Conservation (phyloP, 768 basidiomycete species). For the Cystofilobasidium bisporidii region DNA sequence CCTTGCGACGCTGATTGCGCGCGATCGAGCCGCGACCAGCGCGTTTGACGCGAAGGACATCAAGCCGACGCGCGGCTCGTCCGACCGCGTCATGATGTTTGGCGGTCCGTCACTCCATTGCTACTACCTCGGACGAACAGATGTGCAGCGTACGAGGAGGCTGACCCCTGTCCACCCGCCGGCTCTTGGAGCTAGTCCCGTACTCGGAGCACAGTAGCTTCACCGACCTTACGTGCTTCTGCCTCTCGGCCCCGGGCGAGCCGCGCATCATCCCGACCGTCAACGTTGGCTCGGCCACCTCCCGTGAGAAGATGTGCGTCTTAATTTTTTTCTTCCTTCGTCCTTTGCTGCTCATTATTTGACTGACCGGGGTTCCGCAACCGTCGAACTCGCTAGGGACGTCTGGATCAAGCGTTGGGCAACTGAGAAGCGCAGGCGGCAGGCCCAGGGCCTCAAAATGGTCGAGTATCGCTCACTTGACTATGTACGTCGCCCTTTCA, state of each 20-base stretch:
- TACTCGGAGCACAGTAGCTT: constrained; percentile 80
- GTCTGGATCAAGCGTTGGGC: constrained; percentile 76
- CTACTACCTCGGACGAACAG: too few species aligned
- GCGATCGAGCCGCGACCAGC: constrained; percentile 49
- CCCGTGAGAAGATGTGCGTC: constrained; percentile 71
- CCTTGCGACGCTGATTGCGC: constrained; percentile 59
- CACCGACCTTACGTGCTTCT: constrained; percentile 63
- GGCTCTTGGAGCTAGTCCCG: too few species aligned
- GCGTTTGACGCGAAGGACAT: constrained; percentile 62
- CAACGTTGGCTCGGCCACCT: constrained; percentile 35
- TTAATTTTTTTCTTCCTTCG: too few species aligned
- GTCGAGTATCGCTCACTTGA: constrained; percentile 27
- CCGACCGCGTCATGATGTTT: constrained; percentile 58
- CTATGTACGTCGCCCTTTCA: constrained; percentile 27
- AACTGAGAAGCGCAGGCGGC: constrained; percentile 58
- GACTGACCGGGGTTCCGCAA: too few species aligned
- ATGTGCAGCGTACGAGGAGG: too few species aligned
- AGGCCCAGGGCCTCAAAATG: constrained; percentile 35
- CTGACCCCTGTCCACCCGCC: too few species aligned
- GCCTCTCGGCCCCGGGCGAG: constrained; percentile 63
- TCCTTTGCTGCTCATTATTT: too few species aligned
- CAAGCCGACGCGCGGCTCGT: constrained; percentile 61
- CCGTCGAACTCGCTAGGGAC: too few species aligned
- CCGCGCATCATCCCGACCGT: constrained; percentile 85
- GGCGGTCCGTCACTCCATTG: constrained; percentile 47